Evolutionary conservation across 225 moss, liverwort and hornwort species (phyloP).

Genomic region (Sphagnum contortum): DNA sequence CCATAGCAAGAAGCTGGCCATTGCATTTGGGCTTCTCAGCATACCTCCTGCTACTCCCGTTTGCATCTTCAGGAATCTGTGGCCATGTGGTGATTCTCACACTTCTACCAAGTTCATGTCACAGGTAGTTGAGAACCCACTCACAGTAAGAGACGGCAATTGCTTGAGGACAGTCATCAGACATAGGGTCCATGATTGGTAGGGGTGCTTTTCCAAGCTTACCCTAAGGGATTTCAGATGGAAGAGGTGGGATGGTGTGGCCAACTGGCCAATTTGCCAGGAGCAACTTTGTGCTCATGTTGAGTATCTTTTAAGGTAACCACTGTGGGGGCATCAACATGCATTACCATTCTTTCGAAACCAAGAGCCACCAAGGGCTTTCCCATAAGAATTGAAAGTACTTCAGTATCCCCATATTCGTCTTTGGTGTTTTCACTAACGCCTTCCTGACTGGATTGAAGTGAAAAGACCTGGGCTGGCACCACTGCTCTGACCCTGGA

Average conservation of each 20-base stretch:
- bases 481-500: constrained; percentile 35
- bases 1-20: too few species aligned
- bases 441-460: constrained; percentile 1
- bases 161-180: too few species aligned
- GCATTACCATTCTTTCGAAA: constrained; percentile 73
- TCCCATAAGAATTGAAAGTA: constrained; percentile 48
- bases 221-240: neutral
- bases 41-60: too few species aligned
- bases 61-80: too few species aligned
- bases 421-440: constrained; percentile 4
- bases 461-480: constrained; percentile 30
- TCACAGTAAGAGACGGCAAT: too few species aligned
- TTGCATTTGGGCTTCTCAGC: too few species aligned
- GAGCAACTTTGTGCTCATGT: neutral
- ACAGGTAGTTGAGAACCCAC: too few species aligned
- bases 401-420: constrained; percentile 22
- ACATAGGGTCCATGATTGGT: too few species aligned
- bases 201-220: too few species aligned
- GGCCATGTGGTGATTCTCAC: too few species aligned
- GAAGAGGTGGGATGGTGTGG: neutral
- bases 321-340: constrained; percentile 52
- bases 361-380: constrained; percentile 55
- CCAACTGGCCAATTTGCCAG: constrained; percentile 8
- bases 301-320: constrained; percentile 6
- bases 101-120: too few species aligned